Evolutionary conservation across 176 grass and related monocot species (phyloP).

Genomic region (Olyra latifolia): DNA sequence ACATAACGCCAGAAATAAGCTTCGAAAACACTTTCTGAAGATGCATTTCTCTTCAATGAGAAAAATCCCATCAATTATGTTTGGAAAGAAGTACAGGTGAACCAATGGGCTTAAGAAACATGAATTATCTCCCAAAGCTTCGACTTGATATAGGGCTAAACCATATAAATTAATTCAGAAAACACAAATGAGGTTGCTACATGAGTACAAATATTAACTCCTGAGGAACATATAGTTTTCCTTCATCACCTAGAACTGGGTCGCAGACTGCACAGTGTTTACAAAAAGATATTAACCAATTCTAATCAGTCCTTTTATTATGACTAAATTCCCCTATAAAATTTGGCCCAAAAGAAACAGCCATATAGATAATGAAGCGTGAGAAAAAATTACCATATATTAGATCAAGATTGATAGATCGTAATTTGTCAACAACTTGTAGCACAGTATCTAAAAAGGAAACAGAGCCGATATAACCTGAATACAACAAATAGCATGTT

Average conservation of each 20-base stretch:
- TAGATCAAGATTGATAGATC: slow-evolving; percentile 82
- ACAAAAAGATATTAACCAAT: slow-evolving; percentile 21
- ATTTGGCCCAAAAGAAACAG: slow-evolving; percentile 6
- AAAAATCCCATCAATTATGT: background rate
- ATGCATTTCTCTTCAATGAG: slow-evolving; percentile 12
- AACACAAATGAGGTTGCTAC: background rate
- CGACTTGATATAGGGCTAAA: slow-evolving; percentile 1
- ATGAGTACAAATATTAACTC: slow-evolving; percentile 61
- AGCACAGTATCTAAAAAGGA: no score
- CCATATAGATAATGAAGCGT: slow-evolving; percentile 5
- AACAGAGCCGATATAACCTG: no score
- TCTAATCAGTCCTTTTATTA: slow-evolving; percentile 27
- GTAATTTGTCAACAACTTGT: no score
- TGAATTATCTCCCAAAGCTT: background rate
- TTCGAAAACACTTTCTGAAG: background rate
- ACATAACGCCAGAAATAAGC: slow-evolving; percentile 15
- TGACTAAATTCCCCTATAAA: background rate
- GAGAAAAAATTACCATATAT: slow-evolving; percentile 67
- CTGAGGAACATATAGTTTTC: slow-evolving; percentile 87
- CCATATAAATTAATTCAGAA: background rate
- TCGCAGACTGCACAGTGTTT: slow-evolving; percentile 70
- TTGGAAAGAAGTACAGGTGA: background rate
- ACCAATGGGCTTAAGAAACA: no score
- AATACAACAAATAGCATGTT: no score
- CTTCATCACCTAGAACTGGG: slow-evolving; percentile 95